Evolutionary conservation across 2,329 filamentous ascomycete genomes (phyloP), one percentile per base, ranked within the genome.

Genomic region (Neurospora crassa): DNA sequence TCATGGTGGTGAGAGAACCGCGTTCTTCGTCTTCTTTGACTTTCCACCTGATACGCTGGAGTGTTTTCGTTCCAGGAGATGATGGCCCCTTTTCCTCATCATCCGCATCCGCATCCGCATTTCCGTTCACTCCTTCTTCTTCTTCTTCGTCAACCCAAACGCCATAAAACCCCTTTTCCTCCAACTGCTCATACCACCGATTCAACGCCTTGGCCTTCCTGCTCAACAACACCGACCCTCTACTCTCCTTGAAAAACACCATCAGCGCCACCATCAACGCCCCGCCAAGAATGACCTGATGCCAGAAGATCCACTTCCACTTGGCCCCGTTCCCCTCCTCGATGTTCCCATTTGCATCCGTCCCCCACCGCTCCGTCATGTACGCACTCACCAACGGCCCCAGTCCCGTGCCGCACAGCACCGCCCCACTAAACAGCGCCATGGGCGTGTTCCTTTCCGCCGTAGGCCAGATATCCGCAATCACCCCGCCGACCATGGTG

Each of bases 261-360:
- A 87, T 84, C 29, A 97, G 86, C 1, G 89, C 81, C 0, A 88
- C 75, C 70, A 94, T 86, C 67, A 96, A 80, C 0, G 89, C 79
- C 0, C 84, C 89, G 70, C 90, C 88, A 29, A 87, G 82, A 67
- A 97, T 93, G 8, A 89, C 88, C 76, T 97, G 94, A 40, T 94
- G 85, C 86, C 93, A 97, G 79, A 96, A 97, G 0, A 94, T 88
- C 94, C 94, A 97, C 73, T 92, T 88, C 93, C 93, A 97, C 2
- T 80, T 79, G n/a, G 78, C 72, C 0, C 77, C 80, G n/a, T 47
- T 29, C 6, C 71, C 71, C 34, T 6, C 6, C 24, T 18, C 6
- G 20, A 59, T 24, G 12, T 34, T 6, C 6, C 47, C 47, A 11
- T 81, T 76, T 0, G 74, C 73, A 10, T 75, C 78, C 5, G 71